Conservation (phyloP, 257 asterid genomes). For the Nyctanthes arbortristis region DNA sequence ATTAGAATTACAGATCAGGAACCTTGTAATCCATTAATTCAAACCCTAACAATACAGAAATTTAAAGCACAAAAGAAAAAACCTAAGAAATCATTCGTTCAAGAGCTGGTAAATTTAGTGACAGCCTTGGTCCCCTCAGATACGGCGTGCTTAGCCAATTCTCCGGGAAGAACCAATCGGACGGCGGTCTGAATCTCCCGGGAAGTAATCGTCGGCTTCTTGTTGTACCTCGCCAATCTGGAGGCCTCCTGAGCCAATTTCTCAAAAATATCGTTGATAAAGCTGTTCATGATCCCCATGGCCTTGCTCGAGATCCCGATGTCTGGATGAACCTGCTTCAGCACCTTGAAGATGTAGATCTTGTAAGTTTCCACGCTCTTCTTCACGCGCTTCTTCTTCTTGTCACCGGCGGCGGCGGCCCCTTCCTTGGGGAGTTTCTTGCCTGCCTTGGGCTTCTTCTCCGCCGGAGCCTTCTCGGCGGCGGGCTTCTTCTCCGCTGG, state of each 20-base stretch:
- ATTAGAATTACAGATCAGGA: not conserved
- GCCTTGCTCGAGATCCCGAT: slow-evolving; percentile 81
- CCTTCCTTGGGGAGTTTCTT: slow-evolving; percentile 70
- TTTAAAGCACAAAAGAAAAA: not conserved
- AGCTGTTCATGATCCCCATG: slow-evolving; percentile 82
- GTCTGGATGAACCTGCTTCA: slow-evolving; percentile 75
- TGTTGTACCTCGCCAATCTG: slow-evolving; percentile 56
- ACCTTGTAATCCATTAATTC: not conserved
- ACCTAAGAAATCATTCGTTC: not conserved
- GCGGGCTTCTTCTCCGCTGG: slow-evolving; percentile 73
- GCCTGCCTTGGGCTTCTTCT: slow-evolving; percentile 68
- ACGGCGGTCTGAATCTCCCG: slow-evolving; percentile 78
- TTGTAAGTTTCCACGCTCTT: slow-evolving; percentile 67
- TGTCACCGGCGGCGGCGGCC: slow-evolving; percentile 48
- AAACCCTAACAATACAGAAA: not conserved
- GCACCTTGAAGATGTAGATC: slow-evolving; percentile 78
- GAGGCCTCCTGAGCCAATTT: slow-evolving; percentile 62
- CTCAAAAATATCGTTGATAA: slow-evolving; percentile 73
- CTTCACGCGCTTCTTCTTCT: slow-evolving; percentile 59
- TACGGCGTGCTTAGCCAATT: slow-evolving; percentile 69
- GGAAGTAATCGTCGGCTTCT: slow-evolving; percentile 76
- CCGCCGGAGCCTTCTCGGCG: slow-evolving; percentile 68
- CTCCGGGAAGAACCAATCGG: slow-evolving; percentile 67
- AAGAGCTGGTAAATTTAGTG: slow-evolving; percentile 74
- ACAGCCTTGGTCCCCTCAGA: slow-evolving; percentile 79